Evolutionary conservation across 768 basidiomycete species (phyloP).

Genomic region (Termitomyces sp.): DNA sequence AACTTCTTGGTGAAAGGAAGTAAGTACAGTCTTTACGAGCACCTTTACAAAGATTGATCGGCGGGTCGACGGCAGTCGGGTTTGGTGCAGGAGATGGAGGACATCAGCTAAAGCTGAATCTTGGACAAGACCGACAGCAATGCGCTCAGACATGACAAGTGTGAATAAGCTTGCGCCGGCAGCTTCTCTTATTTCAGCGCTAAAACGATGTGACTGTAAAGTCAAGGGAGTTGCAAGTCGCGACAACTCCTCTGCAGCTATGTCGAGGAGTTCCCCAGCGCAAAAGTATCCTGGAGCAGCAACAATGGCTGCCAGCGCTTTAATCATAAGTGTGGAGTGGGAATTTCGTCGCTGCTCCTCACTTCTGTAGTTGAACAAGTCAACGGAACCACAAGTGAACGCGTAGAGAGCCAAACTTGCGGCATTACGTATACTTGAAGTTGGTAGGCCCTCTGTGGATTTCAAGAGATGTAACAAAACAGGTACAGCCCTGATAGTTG

Average conservation of each 20-base stretch:
- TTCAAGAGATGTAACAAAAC: constrained; percentile 29
- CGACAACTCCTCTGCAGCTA: constrained; percentile 27
- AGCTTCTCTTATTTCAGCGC: constrained; percentile 19
- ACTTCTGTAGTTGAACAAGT: constrained; percentile 21
- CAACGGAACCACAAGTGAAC: constrained; percentile 23
- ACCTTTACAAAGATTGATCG: constrained; percentile 25
- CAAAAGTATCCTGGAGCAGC: constrained; percentile 26
- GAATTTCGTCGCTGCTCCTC: constrained; percentile 22
- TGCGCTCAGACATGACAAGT: constrained; percentile 28
- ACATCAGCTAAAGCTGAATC: constrained; percentile 30
- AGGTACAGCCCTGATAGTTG: constrained; percentile 27
- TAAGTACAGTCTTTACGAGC: constrained; percentile 24
- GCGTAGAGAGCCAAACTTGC: constrained; percentile 27
- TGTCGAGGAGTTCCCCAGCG: constrained; percentile 25
- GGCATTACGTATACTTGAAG: constrained; percentile 24
- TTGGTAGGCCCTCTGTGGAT: constrained; percentile 21
- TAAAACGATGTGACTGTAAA: constrained; percentile 23
- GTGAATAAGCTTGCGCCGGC: constrained; percentile 30
- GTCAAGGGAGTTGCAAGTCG: constrained; percentile 27
- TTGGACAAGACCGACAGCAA: constrained; percentile 24
- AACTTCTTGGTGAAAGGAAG: constrained; percentile 26
- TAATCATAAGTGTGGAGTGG: constrained; percentile 28
- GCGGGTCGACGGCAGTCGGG: constrained; percentile 17
- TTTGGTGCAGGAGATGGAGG: constrained; percentile 32
- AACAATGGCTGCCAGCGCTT: constrained; percentile 28